These are phyloP conservation scores for Aureobasidium sp. DNA, from an alignment of 2,329 filamentous ascomycete species.

Conservation along the genomic window DNA sequence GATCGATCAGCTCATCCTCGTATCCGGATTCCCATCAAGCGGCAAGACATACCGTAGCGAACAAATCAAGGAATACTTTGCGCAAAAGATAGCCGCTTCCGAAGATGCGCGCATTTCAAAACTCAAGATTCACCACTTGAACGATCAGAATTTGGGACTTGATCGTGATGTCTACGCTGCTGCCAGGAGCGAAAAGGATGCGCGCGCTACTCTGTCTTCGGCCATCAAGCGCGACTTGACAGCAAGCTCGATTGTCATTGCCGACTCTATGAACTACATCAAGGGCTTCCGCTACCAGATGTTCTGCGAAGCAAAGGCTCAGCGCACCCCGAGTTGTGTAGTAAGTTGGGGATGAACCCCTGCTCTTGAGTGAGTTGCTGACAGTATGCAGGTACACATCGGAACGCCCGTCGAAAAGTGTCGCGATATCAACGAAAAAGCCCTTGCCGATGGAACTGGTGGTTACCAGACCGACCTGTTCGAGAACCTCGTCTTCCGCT, in stretches of 20 bases:
- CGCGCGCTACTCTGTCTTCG: conserved; percentile 65
- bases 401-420: conserved; percentile 51
- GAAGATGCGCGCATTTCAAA: conserved; percentile 40
- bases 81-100: conserved; percentile 46
- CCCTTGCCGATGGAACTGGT: conserved; percentile 28
- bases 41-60: conserved; percentile 55
- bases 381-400: conserved; percentile 47
- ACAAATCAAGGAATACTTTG: conserved; percentile 60
- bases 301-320: conserved; percentile 75
- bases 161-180: conserved; percentile 66
- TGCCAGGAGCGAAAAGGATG: conserved; percentile 75
- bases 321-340: conserved; percentile 67
- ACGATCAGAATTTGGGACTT: conserved; percentile 64
- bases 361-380: conserved; percentile 20
- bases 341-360: conserved; percentile 43
- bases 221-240: conserved; percentile 71
- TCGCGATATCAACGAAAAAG: conserved; percentile 53
- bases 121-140: conserved; percentile 66
- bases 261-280: conserved; percentile 80
- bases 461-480: conserved; percentile 57
- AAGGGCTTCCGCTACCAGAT: conserved; percentile 85
- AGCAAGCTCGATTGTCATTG: conserved; percentile 67
- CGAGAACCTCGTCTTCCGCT: conserved; percentile 73
- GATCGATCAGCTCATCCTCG: conserved; percentile 47
- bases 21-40: conserved; percentile 57